phyloP scores from a whole-genome alignment of 192 early-diverging fungal species.

The Podila horticola region DNA sequence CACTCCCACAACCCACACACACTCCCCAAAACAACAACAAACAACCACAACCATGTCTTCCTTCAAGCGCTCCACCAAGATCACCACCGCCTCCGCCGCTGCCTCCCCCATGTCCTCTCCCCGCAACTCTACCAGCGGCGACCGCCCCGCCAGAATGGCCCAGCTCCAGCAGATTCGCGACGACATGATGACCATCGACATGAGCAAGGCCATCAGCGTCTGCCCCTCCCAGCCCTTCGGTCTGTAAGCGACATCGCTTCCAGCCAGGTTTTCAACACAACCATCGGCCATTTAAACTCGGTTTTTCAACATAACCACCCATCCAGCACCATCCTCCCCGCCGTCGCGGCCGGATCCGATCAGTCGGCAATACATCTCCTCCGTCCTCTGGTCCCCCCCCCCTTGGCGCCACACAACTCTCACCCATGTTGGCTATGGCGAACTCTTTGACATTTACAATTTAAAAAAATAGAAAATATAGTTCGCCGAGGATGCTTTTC shows the following conservation, averaged over 20 bases:
- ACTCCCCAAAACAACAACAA: background rate
- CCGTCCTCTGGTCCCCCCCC: too few species aligned
- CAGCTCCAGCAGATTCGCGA: constrained; percentile 25
- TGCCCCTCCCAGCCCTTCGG: constrained; percentile 32
- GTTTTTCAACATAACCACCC: constrained; percentile 7
- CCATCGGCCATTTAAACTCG: background rate
- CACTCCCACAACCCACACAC: background rate
- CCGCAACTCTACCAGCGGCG: constrained; percentile 16
- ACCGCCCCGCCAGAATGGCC: background rate
- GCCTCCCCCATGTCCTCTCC: constrained; percentile 7
- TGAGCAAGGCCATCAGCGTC: constrained; percentile 25
- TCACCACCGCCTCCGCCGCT: constrained; percentile 2
- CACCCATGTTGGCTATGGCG: too few species aligned
- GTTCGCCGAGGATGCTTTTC: too few species aligned
- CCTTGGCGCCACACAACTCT: too few species aligned
- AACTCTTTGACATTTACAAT: too few species aligned
- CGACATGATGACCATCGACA: constrained; percentile 30
- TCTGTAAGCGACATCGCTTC: constrained; percentile 10
- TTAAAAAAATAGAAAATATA: too few species aligned
- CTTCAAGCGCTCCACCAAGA: constrained; percentile 26
- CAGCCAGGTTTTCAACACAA: background rate
- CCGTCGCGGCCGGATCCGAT: too few species aligned
- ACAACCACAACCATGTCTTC: constrained; percentile 11
- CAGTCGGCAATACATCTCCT: too few species aligned
- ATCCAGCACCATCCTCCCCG: too few species aligned